Evolutionary conservation across 805 yeast species (phyloP).

Genomic region (Ogataea naganishii): DNA sequence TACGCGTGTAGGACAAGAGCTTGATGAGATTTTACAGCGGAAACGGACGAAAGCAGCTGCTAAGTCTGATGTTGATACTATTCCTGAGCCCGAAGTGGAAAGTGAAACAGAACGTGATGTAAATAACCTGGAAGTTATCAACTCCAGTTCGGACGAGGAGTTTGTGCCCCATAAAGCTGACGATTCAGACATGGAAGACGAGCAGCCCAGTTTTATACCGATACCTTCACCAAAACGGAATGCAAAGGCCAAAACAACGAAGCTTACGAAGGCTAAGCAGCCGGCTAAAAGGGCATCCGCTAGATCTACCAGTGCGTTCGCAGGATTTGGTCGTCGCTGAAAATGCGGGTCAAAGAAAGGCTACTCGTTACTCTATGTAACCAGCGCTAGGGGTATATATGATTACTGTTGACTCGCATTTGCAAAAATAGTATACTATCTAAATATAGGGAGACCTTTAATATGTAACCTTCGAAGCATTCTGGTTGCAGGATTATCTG

Average conservation of each 20-base stretch:
- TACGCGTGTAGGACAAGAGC: background rate
- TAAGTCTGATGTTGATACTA: conserved; percentile 3
- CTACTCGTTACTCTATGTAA: too few relatives aligned
- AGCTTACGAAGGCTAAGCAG: background rate
- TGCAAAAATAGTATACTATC: too few relatives aligned
- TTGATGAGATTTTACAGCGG: background rate
- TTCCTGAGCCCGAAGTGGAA: conserved; percentile 2
- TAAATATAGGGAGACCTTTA: background rate
- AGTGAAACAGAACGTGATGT: background rate
- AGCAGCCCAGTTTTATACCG: conserved; percentile 1
- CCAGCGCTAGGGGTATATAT: too few relatives aligned
- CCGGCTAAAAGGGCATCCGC: background rate
- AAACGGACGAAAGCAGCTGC: background rate
- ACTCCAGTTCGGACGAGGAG: background rate
- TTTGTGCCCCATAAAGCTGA: background rate
- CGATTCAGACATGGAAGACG: conserved; percentile 1
- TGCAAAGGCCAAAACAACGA: conserved; percentile 4
- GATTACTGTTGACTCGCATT: too few relatives aligned
- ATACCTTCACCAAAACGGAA: background rate
- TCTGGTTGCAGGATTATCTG: background rate
- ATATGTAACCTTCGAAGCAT: background rate
- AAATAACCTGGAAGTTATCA: background rate
- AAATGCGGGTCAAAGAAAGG: background rate
- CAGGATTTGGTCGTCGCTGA: background rate
- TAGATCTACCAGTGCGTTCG: background rate